phyloP scores from a whole-genome alignment of 148 eudicot species.

The Salicornia ramosissima region DNA sequence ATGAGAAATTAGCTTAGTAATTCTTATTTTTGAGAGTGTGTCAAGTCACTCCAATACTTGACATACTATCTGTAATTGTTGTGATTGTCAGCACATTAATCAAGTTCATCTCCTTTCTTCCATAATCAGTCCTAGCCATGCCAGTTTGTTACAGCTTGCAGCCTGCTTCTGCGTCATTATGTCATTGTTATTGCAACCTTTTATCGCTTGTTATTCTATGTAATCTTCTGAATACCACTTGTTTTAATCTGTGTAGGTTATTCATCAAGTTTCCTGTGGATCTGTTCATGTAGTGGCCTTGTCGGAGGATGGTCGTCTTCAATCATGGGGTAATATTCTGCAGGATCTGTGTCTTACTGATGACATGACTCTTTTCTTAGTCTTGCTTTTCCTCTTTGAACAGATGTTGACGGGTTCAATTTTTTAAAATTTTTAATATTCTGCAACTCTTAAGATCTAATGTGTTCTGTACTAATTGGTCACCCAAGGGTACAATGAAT shows the following conservation, averaged over 20 bases:
- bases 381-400: neutral
- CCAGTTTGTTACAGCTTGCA: too few relatives aligned
- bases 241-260: constrained; percentile 34
- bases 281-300: constrained; percentile 75
- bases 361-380: neutral
- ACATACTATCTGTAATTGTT: too few relatives aligned
- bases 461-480: constrained; percentile 14
- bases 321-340: constrained; percentile 81
- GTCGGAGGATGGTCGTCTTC: constrained; percentile 87
- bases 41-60: too few relatives aligned
- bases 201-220: neutral
- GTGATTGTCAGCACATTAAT: too few relatives aligned
- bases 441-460: neutral
- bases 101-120: too few relatives aligned
- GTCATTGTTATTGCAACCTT: too few relatives aligned
- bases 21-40: too few relatives aligned
- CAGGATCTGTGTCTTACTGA: neutral
- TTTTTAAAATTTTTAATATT: neutral
- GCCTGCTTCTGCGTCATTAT: too few relatives aligned
- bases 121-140: too few relatives aligned
- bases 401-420: neutral
- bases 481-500: constrained; percentile 90
- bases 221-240: neutral
- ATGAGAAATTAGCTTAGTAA: too few relatives aligned
- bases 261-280: constrained; percentile 93